Percentiles rank a stretch among this genome's conserved stretches.
Conservation (phyloP, 495 filamentous ascomycete genomes). For the Elasticomyces elasticus region DNA sequence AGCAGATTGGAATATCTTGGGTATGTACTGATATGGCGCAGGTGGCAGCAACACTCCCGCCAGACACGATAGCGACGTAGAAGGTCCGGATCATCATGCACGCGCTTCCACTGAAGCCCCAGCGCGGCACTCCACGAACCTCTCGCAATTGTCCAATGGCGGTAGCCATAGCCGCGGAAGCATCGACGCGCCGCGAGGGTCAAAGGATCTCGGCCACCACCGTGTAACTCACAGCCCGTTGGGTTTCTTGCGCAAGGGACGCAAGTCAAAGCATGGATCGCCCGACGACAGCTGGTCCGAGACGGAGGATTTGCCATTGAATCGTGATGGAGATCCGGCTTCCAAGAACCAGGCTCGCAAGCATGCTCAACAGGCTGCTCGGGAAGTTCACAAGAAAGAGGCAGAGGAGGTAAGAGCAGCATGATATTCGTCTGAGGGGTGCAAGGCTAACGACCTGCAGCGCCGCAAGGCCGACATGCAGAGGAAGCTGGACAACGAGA, state of each 20-base stretch:
- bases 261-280: conserved; percentile 11
- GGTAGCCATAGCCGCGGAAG: conserved; percentile 3
- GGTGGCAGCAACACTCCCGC: conserved; percentile 25
- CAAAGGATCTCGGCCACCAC: conserved; percentile 8
- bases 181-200: conserved; percentile 1
- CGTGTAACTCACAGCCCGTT: conserved; percentile 9
- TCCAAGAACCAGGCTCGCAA: conserved; percentile 34
- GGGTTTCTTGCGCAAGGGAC: conserved; percentile 10
- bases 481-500: conserved; percentile 28
- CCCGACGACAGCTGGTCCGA: conserved; percentile 12
- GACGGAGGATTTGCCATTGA: conserved; percentile 26
- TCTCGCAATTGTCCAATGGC: conserved; percentile 10
- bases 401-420: conserved; percentile 26
- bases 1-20: too few species aligned
- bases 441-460: too few species aligned
- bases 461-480: too few species aligned
- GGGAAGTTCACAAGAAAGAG: conserved; percentile 28
- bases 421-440: too few species aligned
- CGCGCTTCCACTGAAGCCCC: background rate
- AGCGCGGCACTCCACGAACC: background rate
- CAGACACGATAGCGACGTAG: conserved; percentile 20
- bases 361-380: conserved; percentile 28
- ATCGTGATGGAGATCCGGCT: conserved; percentile 32
- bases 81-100: background rate
- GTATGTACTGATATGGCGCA: too few species aligned